phyloP scores from a whole-genome alignment of 495 filamentous ascomycete genomes.

The Neurospora sp. region DNA sequence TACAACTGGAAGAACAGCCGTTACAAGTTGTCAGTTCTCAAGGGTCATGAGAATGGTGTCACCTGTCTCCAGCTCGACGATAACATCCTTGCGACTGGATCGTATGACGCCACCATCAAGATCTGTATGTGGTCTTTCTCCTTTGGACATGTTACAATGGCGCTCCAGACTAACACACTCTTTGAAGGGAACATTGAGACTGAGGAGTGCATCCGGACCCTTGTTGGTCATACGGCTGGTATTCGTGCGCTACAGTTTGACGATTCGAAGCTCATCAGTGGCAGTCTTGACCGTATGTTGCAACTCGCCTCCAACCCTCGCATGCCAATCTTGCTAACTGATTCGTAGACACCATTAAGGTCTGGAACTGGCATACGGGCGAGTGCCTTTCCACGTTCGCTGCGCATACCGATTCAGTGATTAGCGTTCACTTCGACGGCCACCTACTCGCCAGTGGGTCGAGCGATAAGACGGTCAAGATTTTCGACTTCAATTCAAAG shows the following conservation, averaged over 20 bases:
- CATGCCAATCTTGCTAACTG: conserved; percentile 3
- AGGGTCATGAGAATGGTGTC: conserved; percentile 86
- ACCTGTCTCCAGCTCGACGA: conserved; percentile 96
- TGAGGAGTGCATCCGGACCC: conserved; percentile 71
- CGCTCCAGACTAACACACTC: not conserved
- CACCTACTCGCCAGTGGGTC: conserved; percentile 80
- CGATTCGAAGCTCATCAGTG: conserved; percentile 53
- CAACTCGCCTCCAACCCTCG: not conserved
- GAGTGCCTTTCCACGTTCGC: conserved; percentile 72
- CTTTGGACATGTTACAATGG: not conserved
- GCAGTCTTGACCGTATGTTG: conserved; percentile 21
- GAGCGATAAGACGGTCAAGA: conserved; percentile 78
- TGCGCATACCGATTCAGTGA: conserved; percentile 70
- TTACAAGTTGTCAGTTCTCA: conserved; percentile 69
- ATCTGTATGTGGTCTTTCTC: conserved; percentile 47
- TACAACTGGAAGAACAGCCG: conserved; percentile 95
- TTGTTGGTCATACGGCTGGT: conserved; percentile 70
- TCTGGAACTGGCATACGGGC: conserved; percentile 97
- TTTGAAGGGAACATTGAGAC: conserved; percentile 65
- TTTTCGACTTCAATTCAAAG: conserved; percentile 86
- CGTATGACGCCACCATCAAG: conserved; percentile 89
- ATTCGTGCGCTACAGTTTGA: conserved; percentile 90
- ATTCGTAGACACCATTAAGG: conserved; percentile 50
- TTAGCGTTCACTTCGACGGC: conserved; percentile 74
- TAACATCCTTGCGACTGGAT: conserved; percentile 83